A percentile compares a stretch with the other conserved stretches of the same genome.
phyloP scores from a whole-genome alignment of 148 eudicot genomes.

The Persicaria maculosa region DNA sequence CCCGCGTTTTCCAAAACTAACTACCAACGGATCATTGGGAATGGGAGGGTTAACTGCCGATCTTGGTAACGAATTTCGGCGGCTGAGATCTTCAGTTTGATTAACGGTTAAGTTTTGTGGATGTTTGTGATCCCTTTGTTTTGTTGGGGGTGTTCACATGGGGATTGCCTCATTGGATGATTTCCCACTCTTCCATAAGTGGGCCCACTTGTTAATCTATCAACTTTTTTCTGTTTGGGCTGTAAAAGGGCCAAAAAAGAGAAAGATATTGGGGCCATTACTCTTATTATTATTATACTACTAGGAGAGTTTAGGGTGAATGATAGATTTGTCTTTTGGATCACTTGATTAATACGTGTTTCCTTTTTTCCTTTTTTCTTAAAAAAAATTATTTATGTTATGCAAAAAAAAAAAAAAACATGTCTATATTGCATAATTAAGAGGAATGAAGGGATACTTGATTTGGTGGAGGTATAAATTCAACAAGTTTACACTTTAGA shows the following conservation, averaged over 20 bases:
- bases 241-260: not conserved
- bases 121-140: not conserved
- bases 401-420: not conserved
- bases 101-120: slow-evolving; percentile 8
- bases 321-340: not conserved
- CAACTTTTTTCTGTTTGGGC: not conserved
- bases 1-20: slow-evolving; percentile 7
- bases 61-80: slow-evolving; percentile 19
- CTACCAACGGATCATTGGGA: slow-evolving; percentile 9
- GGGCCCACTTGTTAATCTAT: slow-evolving; percentile 11
- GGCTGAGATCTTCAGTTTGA: slow-evolving; percentile 1
- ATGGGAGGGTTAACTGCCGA: slow-evolving; percentile 7
- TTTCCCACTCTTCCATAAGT: not conserved
- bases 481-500: no score
- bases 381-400: not conserved
- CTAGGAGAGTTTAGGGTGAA: not conserved
- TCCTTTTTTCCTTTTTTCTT: not conserved
- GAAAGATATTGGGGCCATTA: not conserved
- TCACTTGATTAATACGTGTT: not conserved
- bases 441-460: no score
- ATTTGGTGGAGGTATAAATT: no score
- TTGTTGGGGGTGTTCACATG: slow-evolving; percentile 8
- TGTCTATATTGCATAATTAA: not conserved
- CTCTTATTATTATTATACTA: not conserved
- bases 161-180: slow-evolving; percentile 3